A percentile compares a stretch with the other conserved stretches of the same genome.
phyloP scores from a whole-genome alignment of 2,329 filamentous ascomycete species.

The Tolypocladium endophyticum region DNA sequence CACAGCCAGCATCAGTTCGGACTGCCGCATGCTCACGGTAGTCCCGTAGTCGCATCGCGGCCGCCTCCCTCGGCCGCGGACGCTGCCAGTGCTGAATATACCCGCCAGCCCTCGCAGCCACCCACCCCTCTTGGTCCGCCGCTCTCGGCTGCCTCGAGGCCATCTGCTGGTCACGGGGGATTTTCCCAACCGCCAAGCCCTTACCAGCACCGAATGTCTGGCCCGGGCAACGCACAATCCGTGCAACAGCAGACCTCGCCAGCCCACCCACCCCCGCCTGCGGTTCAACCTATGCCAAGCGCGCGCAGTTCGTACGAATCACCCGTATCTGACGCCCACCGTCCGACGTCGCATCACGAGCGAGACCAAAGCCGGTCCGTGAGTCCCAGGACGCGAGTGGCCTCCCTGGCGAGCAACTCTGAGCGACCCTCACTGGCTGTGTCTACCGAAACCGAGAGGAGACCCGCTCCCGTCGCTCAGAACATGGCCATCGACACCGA shows the following conservation, averaged over 20 bases:
- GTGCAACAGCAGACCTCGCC: constrained; percentile 18
- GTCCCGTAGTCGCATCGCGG: constrained; percentile 37
- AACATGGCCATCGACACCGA: constrained; percentile 18
- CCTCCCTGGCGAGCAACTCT: constrained; percentile 36
- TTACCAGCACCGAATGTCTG: constrained; percentile 41
- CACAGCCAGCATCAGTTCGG: constrained; percentile 47
- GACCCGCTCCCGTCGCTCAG: constrained; percentile 10
- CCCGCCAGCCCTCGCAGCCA: constrained; percentile 42
- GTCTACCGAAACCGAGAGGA: constrained; percentile 15
- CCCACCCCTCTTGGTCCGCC: constrained; percentile 43
- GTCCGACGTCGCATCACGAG: constrained; percentile 47
- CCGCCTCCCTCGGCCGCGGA: constrained; percentile 31
- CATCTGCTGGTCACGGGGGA: constrained; percentile 26
- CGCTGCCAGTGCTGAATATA: constrained; percentile 25
- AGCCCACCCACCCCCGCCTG: constrained; percentile 7
- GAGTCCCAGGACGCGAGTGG: constrained; percentile 63
- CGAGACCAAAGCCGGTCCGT: constrained; percentile 64
- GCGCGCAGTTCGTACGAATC: constrained; percentile 35
- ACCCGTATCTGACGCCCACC: constrained; percentile 28
- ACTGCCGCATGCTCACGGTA: constrained; percentile 38
- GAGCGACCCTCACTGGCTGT: constrained; percentile 13
- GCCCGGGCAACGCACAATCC: constrained; percentile 18
- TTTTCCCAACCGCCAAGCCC: constrained; percentile 46
- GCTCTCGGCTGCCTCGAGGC: constrained; percentile 29
- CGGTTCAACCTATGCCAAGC: constrained; percentile 13